Evolutionary conservation across 768 basidiomycete species (phyloP), one percentile per base, ranked within the genome.

Genomic region (Coprinopsis strossmayeri): DNA sequence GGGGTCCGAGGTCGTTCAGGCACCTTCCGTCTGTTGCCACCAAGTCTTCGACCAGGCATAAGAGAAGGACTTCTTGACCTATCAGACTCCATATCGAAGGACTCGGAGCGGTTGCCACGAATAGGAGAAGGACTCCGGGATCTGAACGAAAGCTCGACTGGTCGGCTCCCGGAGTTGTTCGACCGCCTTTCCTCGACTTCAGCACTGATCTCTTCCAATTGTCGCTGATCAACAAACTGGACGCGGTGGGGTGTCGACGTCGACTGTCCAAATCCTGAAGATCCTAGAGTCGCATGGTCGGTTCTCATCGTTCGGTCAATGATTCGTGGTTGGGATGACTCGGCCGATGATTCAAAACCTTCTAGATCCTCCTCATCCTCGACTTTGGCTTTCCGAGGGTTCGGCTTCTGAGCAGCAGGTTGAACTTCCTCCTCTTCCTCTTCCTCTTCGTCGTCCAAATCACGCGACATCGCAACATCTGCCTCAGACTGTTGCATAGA

Each of bases 161-260:
- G n/a, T 38, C 17, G 10, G 25, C 48, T 37, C 20, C 30, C 20
- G n/a, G 64, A 69, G 0, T 48, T 49, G 32, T 82, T 74, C 0
- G 78, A 77, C 32, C 82, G 72, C 28, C 84, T 72, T 53, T 86
- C 82, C 44, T 81, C 79, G 0, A 87, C 69, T 54, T 91, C 86
- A 11, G 68, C 72, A 1, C 77, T 75, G 52, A 87, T 87, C 34
- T 77, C 73, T 41, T 76, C 73, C 3, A 87, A 53, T 49, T 87
- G 86, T 0, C 74, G 77, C 2, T 71, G 69, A 49, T 78, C 72
- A 17, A 87, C 62, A 56, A 80, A 79, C 10, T 67, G 69, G 34
- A 54, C 55, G 23, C 61, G 47, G 35, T 58, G 48, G 21, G 49
- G 55, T 47, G 51, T 58, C 41, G 51, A 57, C 34, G 34, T 64